Percentiles rank a stretch among this genome's conserved stretches.
phyloP scores from a whole-genome alignment of 106 monocot species.

The Platanthera zijinensis region DNA sequence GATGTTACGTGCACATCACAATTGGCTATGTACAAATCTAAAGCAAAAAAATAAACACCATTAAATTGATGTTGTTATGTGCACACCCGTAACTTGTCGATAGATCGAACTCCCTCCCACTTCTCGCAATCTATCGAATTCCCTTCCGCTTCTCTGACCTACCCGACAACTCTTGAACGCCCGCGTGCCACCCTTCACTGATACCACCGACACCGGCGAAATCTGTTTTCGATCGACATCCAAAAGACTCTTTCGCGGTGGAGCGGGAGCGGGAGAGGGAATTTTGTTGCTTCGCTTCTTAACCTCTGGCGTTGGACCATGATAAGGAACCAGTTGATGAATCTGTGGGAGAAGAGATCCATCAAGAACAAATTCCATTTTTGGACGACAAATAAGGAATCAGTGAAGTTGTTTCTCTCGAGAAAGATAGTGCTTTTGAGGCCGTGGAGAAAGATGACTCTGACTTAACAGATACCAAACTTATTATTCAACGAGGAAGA shows the following conservation, averaged over 20 bases:
- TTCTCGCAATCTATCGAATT: too few species aligned
- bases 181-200: too few species aligned
- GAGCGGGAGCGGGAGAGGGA: not conserved
- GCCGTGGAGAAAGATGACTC: not conserved
- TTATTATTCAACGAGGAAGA: not conserved
- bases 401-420: not conserved
- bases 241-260: not conserved
- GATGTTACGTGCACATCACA: too few species aligned
- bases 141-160: too few species aligned
- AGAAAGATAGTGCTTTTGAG: not conserved
- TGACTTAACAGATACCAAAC: not conserved
- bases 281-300: too few species aligned
- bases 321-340: not conserved
- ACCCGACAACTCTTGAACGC: too few species aligned
- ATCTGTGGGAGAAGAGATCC: not conserved
- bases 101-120: too few species aligned
- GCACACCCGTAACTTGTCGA: too few species aligned
- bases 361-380: not conserved
- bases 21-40: too few species aligned
- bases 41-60: too few species aligned
- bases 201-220: too few species aligned
- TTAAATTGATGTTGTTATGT: too few species aligned
- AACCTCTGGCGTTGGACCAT: not conserved
- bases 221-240: not conserved
- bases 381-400: not conserved